Evolutionary conservation across 306 rosid genomes (phyloP).

Genomic region (Cicer cuneatum): DNA sequence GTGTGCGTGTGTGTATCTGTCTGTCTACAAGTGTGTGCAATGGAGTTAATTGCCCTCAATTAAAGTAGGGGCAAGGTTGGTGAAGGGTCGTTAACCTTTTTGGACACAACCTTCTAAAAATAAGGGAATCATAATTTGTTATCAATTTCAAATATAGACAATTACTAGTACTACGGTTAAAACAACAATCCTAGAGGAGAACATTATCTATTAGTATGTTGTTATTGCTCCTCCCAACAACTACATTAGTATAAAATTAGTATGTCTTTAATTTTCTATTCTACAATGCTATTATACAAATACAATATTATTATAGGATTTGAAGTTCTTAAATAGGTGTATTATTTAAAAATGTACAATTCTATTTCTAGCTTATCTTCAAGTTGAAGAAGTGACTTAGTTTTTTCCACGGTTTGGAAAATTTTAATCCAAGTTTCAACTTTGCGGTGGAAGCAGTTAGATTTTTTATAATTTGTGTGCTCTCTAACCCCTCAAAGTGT

Average conservation of each 20-base stretch:
- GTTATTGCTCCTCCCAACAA: no score
- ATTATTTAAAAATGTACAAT: conserved; percentile 35
- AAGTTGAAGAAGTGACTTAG: conserved; percentile 46
- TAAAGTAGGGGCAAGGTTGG: conserved; percentile 70
- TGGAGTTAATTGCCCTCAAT: conserved; percentile 31
- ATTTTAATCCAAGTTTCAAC: conserved; percentile 45
- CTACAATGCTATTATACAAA: not conserved
- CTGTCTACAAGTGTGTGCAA: not conserved
- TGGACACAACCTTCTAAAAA: conserved; percentile 56
- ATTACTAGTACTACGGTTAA: not conserved
- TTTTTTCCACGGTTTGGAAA: conserved; percentile 50
- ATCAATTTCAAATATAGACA: conserved; percentile 45
- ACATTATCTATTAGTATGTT: no score
- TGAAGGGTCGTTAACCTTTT: conserved; percentile 69
- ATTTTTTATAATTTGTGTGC: conserved; percentile 44
- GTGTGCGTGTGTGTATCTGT: not conserved
- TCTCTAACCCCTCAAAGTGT: conserved; percentile 49
- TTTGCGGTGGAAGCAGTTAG: conserved; percentile 83
- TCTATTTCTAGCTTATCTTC: conserved; percentile 35
- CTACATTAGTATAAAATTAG: not conserved
- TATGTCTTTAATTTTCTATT: not conserved
- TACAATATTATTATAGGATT: conserved; percentile 22
- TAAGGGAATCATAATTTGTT: conserved; percentile 12
- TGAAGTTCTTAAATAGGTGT: conserved; percentile 13
- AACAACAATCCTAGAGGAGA: no score